phyloP scores from a whole-genome alignment of 495 filamentous ascomycete genomes.

The Aspergillus biplanus region DNA sequence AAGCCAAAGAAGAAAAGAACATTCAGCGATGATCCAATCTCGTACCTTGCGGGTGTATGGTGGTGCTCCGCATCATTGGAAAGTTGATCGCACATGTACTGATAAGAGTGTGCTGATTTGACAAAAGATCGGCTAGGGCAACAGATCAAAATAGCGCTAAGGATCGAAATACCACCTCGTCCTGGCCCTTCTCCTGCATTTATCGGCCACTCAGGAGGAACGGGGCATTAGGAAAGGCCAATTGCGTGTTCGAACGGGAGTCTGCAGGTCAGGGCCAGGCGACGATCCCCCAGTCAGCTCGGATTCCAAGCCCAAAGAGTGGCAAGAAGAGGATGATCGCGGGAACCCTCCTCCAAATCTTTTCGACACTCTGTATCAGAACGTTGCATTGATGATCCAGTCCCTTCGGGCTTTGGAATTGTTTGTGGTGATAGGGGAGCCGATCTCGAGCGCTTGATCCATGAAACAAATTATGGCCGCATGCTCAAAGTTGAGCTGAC shows the following conservation, averaged over 20 bases:
- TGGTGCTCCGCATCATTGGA: slow-evolving; percentile 15
- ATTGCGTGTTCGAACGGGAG: slow-evolving; percentile 14
- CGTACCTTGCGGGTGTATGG: slow-evolving; percentile 3
- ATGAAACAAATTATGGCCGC: slow-evolving; percentile 15
- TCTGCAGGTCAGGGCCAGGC: slow-evolving; percentile 9
- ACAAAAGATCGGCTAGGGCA: slow-evolving; percentile 12
- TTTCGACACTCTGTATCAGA: slow-evolving; percentile 13
- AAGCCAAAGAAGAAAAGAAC: slow-evolving; percentile 10
- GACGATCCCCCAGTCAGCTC: slow-evolving; percentile 22
- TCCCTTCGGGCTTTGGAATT: not conserved
- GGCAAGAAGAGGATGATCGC: slow-evolving; percentile 18
- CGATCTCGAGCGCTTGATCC: slow-evolving; percentile 8
- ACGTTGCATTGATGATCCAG: slow-evolving; percentile 21
- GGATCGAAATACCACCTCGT: slow-evolving; percentile 16
- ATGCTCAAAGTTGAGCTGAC: not conserved
- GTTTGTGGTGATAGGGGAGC: slow-evolving; percentile 14
- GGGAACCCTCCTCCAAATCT: not conserved
- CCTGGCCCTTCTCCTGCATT: slow-evolving; percentile 5
- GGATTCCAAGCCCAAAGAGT: slow-evolving; percentile 13
- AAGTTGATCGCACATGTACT: slow-evolving; percentile 37
- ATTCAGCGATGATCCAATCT: slow-evolving; percentile 7
- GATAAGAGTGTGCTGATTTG: slow-evolving; percentile 42
- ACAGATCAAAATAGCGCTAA: slow-evolving; percentile 12
- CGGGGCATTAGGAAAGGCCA: slow-evolving; percentile 16
- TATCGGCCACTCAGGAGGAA: slow-evolving; percentile 14